Conservation (phyloP, 2,329 filamentous ascomycete species). For the Coniochaeta sp. region DNA sequence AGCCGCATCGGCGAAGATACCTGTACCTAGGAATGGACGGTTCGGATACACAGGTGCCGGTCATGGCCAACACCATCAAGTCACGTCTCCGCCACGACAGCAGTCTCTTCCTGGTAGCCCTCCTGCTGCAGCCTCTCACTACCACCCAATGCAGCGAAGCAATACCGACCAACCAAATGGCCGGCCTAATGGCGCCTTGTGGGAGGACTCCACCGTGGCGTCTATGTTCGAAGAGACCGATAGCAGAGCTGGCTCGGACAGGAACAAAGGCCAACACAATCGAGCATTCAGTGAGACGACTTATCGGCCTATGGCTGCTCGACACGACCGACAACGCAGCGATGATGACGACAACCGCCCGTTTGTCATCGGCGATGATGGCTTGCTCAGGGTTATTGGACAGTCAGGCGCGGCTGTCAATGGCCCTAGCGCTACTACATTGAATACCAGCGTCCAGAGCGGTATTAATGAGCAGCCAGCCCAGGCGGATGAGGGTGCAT, state of each 20-base stretch:
- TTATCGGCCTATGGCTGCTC: conserved; percentile 6
- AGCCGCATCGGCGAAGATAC: conserved; percentile 26
- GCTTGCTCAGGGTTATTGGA: conserved; percentile 27
- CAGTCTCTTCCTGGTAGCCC: conserved; percentile 6
- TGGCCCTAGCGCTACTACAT: conserved; percentile 14
- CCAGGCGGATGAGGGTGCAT: conserved; percentile 15
- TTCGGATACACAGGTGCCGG: conserved; percentile 17
- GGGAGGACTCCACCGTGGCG: conserved; percentile 28
- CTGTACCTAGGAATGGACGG: conserved; percentile 24
- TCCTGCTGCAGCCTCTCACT: conserved; percentile 6
- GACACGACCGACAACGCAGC: conserved; percentile 9
- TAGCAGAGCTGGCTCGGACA: conserved; percentile 15
- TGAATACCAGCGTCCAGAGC: conserved; percentile 10
- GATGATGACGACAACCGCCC: conserved; percentile 15
- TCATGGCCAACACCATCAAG: conserved; percentile 10
- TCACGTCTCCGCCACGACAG: conserved; percentile 15
- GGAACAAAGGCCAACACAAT: conserved; percentile 12
- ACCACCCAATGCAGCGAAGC: conserved; percentile 18
- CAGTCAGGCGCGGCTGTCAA: conserved; percentile 8
- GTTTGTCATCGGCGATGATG: conserved; percentile 28
- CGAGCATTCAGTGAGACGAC: conserved; percentile 16
- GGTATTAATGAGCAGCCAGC: conserved; percentile 13
- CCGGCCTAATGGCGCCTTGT: conserved; percentile 25
- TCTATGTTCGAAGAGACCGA: conserved; percentile 21
- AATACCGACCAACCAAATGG: no score